phyloP scores from a whole-genome alignment of 768 basidiomycete species.

The Panellus pusillus region DNA sequence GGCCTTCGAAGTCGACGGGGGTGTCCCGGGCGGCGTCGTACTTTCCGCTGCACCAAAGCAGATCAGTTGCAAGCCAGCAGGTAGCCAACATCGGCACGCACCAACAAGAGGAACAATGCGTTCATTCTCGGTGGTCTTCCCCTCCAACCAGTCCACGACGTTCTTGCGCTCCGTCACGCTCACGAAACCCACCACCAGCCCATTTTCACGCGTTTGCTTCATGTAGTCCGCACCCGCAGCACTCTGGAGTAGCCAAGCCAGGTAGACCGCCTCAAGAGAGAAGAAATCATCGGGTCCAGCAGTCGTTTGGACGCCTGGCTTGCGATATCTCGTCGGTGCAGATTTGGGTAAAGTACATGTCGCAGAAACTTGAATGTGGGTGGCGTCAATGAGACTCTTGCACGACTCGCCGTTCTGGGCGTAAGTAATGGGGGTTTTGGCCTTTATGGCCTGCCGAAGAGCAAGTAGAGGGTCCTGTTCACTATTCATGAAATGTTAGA shows the following conservation, averaged over 20 bases:
- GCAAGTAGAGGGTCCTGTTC: conserved; percentile 51
- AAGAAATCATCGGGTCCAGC: conserved; percentile 65
- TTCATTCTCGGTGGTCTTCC: conserved; percentile 49
- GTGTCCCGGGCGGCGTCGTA: conserved; percentile 61
- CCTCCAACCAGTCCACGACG: conserved; percentile 84
- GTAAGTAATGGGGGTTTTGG: conserved; percentile 51
- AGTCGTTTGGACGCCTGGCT: conserved; percentile 48
- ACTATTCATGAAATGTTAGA: conserved; percentile 1
- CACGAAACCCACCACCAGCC: conserved; percentile 74
- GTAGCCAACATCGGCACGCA: conserved; percentile 25
- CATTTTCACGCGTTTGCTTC: conserved; percentile 76
- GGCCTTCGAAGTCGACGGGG: conserved; percentile 33
- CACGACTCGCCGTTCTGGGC: conserved; percentile 41
- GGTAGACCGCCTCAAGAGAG: conserved; percentile 76
- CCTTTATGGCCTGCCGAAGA: conserved; percentile 64
- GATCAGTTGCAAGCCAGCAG: background rate
- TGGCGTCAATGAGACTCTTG: conserved; percentile 53
- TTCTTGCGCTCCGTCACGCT: conserved; percentile 85
- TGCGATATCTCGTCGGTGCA: conserved; percentile 75
- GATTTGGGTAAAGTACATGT: conserved; percentile 64
- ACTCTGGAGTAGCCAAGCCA: conserved; percentile 81
- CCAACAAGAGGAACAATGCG: conserved; percentile 48
- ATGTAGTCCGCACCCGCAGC: conserved; percentile 83
- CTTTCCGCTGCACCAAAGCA: conserved; percentile 39
- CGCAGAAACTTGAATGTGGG: conserved; percentile 62